Evolutionary conservation across 2,329 filamentous ascomycete genomes (phyloP).

Genomic region (Fusarium dimerum): DNA sequence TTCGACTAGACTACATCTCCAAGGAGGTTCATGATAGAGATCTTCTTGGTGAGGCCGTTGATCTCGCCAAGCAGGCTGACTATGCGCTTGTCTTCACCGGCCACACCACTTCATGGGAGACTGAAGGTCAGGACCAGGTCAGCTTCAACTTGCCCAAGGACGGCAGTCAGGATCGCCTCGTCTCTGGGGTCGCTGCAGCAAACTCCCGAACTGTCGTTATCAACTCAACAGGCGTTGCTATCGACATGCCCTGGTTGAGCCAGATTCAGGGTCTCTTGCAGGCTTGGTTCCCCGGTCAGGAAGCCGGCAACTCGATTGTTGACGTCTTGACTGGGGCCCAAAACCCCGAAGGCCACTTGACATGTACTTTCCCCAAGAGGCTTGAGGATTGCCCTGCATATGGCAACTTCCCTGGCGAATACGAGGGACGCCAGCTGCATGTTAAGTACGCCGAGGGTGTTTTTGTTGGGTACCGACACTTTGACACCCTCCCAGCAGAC

Average conservation of each 20-base stretch:
- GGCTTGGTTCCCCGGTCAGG: conserved; percentile 71
- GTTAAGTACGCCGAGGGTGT: conserved; percentile 70
- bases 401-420: conserved; percentile 59
- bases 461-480: conserved; percentile 69
- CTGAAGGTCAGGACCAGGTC: conserved; percentile 67
- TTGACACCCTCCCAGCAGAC: conserved; percentile 58
- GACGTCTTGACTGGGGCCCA: conserved; percentile 66
- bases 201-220: conserved; percentile 63
- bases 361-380: conserved; percentile 61
- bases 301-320: conserved; percentile 67
- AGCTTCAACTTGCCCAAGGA: conserved; percentile 67
- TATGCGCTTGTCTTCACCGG: conserved; percentile 58
- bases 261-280: conserved; percentile 61
- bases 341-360: conserved; percentile 66
- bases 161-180: conserved; percentile 61
- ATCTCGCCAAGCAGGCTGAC: conserved; percentile 59
- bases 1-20: conserved; percentile 35
- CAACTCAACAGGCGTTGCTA: conserved; percentile 64
- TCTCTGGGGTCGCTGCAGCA: conserved; percentile 54
- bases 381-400: conserved; percentile 66
- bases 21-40: conserved; percentile 37
- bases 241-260: conserved; percentile 59
- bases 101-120: conserved; percentile 51
- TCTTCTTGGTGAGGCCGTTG: conserved; percentile 50
- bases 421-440: conserved; percentile 47